Evolutionary conservation across 306 rosid genomes (phyloP), one percentile per base, ranked within the genome.

Genomic region (Trifolium subterraneum): DNA sequence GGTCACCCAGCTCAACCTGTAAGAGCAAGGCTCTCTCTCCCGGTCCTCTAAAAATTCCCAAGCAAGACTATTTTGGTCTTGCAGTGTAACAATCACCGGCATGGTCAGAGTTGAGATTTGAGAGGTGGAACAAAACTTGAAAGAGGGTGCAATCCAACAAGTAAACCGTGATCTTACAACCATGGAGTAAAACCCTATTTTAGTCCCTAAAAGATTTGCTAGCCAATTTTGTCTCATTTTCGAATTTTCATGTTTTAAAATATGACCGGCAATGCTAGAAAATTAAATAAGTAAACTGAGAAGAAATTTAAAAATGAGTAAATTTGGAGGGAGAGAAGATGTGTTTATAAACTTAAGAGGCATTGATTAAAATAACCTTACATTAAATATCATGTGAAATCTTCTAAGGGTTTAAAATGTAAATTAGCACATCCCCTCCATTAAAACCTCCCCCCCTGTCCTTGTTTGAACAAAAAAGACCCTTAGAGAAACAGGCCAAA

Each of bases 281-380:
- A 58, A 13, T 58, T 6, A 25, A 58, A 58, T 16, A 56, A 23
- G 36, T 58, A 23, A 56, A 23, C 6, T 25, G 12, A 11, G 35
- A 12, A 12, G 16, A 56, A 56, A 55, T 4, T 20, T 20, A 1
- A 55, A 20, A 55, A 20, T 8, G n/a, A 10, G 62, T 55, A 55
- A 55, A 22, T 2, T 22, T 55, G 16, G 62, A 22, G 62, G n/a
- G 62, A 55, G 62, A 55, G 62, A 58, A 58, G 10, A 58, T 58
- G 36, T 6, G 9, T 25, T 58, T 12, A 58, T 58, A 58, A 55
- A 55, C 62, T 22, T 55, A 22, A 22, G 15, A 22, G 62, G 16
- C 31, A 20, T 23, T 55, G 62, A 5, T 35, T 55, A 55, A 22
- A 22, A 55, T 22, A 22, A 11, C 62, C 15, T 55, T 55, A 55